These are phyloP conservation scores for Wilcoxina mikolae DNA, from an alignment of 495 filamentous ascomycete species.

Conservation along the genomic window DNA sequence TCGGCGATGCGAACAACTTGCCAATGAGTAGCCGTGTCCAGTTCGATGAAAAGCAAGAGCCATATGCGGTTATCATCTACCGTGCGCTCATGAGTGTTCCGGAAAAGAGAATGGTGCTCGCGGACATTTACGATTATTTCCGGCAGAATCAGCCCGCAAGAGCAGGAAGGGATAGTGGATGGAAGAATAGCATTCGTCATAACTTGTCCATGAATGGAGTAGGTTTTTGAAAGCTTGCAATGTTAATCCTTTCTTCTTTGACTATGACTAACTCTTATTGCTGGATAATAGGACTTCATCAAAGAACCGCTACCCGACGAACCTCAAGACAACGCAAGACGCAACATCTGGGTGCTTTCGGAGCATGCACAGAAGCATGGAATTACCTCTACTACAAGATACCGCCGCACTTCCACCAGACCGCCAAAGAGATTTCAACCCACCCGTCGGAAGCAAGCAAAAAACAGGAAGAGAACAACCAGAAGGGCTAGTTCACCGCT, in stretches of 20 bases:
- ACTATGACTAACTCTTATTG: neutral
- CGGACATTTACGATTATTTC: constrained; percentile 88
- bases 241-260: neutral
- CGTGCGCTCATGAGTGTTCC: constrained; percentile 52
- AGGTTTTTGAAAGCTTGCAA: no score
- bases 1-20: no score
- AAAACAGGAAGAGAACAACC: neutral
- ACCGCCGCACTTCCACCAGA: constrained; percentile 31
- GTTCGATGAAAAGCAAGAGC: constrained; percentile 23
- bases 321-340: constrained; percentile 12
- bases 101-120: constrained; percentile 55
- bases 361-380: constrained; percentile 44
- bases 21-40: no score
- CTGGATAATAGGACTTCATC: constrained; percentile 21
- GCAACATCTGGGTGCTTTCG: constrained; percentile 47
- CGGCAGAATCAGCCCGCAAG: constrained; percentile 37
- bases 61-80: constrained; percentile 76
- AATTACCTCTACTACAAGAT: constrained; percentile 62
- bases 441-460: neutral
- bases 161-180: constrained; percentile 37
- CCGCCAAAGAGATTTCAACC: neutral
- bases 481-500: neutral
- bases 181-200: constrained; percentile 95
- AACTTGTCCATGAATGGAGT: constrained; percentile 96
- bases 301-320: constrained; percentile 18